Base-by-base conservation (phyloP, 768 basidiomycete species). In the Auricularia heimuer region DNA sequence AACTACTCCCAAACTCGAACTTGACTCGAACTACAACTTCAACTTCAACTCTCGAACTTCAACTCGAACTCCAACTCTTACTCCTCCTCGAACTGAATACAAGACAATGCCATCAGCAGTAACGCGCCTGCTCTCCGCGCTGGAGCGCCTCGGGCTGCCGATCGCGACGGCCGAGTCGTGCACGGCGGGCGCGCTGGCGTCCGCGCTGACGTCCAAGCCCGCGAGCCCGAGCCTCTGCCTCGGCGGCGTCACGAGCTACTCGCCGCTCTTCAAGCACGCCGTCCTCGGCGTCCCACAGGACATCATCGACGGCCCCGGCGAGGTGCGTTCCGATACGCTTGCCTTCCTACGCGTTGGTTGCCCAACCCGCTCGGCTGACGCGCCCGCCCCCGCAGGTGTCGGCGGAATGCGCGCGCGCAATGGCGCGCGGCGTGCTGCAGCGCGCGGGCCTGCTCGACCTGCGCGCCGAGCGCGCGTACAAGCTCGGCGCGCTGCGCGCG, bases 141-240 rank as follows among this genome's bases (percentile, higher is more conserved):
- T 56, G n/a, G 54, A 60, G 24, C 24, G 56, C 4, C 18, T 60
- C 7, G 6, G 7, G 12, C 29, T 60, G 34, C 56, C 56, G 8
- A 18, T 60, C 21, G 56, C 33, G 56, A 60, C 56, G 24, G 56
- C 56, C 7, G 56, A 60, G 34, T n/a, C 16, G 16, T 60, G 56
- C 56, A 60, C 56, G 33, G 56, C 29, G 14, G 56, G 56, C 56
- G 56, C 56, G 29, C 56, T 60, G 16, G 56, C 56, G 56, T n/a
- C 16, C 10, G 56, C 56, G 34, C 29, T 60, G 29, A 60, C 56
- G 24, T 12, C 16, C 6, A 29, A 35, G 24, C 56, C 56, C 8
- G 56, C 29, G 8, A 24, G 16, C 16, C 56, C 56, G 6, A 14
- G 24, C 14, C 56, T 60, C 7, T 60, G 56, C 34, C 56, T 60